Evolutionary conservation across 441 rosid genomes (phyloP), one percentile per base, ranked within the genome.

Genomic region (Aleurites moluccanus): DNA sequence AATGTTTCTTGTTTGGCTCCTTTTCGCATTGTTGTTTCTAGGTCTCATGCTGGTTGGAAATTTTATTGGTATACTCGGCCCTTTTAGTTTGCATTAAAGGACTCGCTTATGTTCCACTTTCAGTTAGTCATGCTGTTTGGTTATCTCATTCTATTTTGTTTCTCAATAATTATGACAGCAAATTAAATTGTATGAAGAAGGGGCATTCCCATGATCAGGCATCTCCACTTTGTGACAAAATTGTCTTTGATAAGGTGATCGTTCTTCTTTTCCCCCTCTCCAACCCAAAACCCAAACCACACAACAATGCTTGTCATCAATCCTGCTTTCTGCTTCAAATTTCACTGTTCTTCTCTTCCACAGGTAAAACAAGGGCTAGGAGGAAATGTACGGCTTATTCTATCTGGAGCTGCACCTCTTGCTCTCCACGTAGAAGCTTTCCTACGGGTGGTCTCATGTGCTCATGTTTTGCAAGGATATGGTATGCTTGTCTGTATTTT

Each of bases 381-480:
- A 57, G 98, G 98, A 70, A 88, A 83, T 35, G 97, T 96, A 76
- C 86, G 97, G 47, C 83, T 96, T 49, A 89, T 96, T 81, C 81
- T 96, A 64, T 96, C 99, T 25, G 97, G 98, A 67, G 99, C 94
- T 6, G 97, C 98, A 65, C 99, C 99, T 79, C 90, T 96, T 27
- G 83, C 97, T 78, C 61, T 84, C 65, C 99, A 93, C 52, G 90
- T 93, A 33, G 99, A 96, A 83, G 83, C 91, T 68, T 96, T 86
- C 88, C 81, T 93, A 21, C 88, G 98, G 77, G 99, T 93, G 80
- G 99, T 96, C 68, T 89, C 99, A 64, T 96, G 98, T 79, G 86
- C 93, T 74, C 92, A 93, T 84, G 96, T 96, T 83, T 84, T 93
- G 73, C 99, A 93, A 86, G 99, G 99, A 96, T 96, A 96, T 85